Conservation (phyloP, 2,329 filamentous ascomycete genomes). For the Acrocalymma vagum region DNA sequence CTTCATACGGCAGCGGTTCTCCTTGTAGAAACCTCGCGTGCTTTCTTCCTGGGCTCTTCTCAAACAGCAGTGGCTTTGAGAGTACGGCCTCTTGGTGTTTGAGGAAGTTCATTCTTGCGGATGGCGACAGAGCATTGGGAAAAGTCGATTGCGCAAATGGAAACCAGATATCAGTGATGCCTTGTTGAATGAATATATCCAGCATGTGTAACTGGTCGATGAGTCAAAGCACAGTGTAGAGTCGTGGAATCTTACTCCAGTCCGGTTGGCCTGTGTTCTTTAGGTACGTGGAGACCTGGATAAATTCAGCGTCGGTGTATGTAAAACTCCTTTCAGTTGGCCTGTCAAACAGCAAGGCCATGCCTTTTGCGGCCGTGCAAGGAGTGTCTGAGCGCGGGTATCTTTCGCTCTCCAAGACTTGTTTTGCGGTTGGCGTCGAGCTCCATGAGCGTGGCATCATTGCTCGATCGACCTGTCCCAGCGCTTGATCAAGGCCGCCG, state of each 20-base stretch:
- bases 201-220: conserved; percentile 17
- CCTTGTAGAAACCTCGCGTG: conserved; percentile 7
- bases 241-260: conserved; percentile 22
- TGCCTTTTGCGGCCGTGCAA: neutral
- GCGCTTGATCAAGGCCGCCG: neutral
- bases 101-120: conserved; percentile 7
- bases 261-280: conserved; percentile 5
- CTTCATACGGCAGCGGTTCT: conserved; percentile 11
- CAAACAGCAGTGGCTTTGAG: conserved; percentile 14
- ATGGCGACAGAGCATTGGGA: conserved; percentile 11
- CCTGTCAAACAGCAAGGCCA: conserved; percentile 4
- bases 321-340: neutral
- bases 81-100: conserved; percentile 9
- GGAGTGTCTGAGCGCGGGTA: neutral
- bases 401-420: neutral
- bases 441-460: neutral
- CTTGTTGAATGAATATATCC: conserved; percentile 17
- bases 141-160: conserved; percentile 17
- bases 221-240: conserved; percentile 21
- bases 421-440: neutral
- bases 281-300: conserved; percentile 12
- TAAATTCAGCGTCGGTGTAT: conserved; percentile 11
- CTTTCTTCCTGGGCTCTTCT: conserved; percentile 7
- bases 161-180: conserved; percentile 15
- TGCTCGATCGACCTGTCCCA: neutral